Evolutionary conservation across 768 basidiomycete species (phyloP).

Genomic region (Astraeus odoratus): DNA sequence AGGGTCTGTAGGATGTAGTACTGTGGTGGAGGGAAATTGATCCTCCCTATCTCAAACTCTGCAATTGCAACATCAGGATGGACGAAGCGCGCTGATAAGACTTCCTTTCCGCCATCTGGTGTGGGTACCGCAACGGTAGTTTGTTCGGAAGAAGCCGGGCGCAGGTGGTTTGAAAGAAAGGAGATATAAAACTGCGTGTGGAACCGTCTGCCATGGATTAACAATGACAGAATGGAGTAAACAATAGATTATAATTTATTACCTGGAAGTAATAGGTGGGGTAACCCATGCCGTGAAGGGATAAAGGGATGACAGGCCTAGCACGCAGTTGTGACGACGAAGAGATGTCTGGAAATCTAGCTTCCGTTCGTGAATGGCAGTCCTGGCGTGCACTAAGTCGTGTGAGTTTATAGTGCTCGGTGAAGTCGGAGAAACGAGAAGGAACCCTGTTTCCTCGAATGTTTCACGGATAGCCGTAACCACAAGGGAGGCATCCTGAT

Average conservation of each 20-base stretch:
- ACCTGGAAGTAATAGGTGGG: conserved; percentile 50
- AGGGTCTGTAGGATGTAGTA: conserved; percentile 64
- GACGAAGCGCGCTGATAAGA: conserved; percentile 61
- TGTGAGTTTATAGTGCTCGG: conserved; percentile 22
- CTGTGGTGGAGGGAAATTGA: conserved; percentile 68
- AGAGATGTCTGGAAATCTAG: conserved; percentile 50
- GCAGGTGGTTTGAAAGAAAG: conserved; percentile 43
- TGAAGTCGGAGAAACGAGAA: conserved; percentile 42
- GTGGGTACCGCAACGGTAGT: conserved; percentile 56
- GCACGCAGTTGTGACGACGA: conserved; percentile 33
- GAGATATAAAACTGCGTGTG: conserved; percentile 63
- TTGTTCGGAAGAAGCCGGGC: conserved; percentile 46
- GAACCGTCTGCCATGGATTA: conserved; percentile 47
- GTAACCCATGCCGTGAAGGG: conserved; percentile 76
- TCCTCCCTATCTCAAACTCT: conserved; percentile 43
- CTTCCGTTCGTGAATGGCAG: conserved; percentile 47
- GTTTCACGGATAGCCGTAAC: conserved; percentile 71
- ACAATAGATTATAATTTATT: background rate
- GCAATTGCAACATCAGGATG: conserved; percentile 46
- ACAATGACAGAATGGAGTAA: background rate
- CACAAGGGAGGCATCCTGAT: conserved; percentile 48
- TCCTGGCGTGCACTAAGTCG: conserved; percentile 46
- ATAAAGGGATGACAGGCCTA: conserved; percentile 42
- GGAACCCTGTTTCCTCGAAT: conserved; percentile 68
- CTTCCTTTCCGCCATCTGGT: conserved; percentile 64